Percentiles rank a stretch among this genome's conserved stretches.
Evolutionary conservation across 2,329 filamentous ascomycete species (phyloP).

Genomic region (Mycosphaerella arachidis): DNA sequence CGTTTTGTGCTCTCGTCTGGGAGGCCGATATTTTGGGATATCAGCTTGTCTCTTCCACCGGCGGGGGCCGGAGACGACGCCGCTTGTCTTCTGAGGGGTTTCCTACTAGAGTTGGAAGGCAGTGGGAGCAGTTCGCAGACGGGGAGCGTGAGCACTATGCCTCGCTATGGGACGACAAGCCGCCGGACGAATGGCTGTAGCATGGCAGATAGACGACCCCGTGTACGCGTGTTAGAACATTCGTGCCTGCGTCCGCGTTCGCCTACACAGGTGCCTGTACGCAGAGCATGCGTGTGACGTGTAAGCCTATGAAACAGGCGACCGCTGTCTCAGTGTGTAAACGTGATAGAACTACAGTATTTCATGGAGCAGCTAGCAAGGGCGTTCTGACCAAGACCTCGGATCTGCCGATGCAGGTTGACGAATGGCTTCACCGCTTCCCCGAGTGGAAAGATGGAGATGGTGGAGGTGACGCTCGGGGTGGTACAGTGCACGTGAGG

Average conservation of each 20-base stretch:
- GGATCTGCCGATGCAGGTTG: slow-evolving; percentile 3
- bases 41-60: slow-evolving; percentile 21
- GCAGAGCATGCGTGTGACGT: too few relatives aligned
- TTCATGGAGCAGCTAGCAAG: not conserved
- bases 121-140: slow-evolving; percentile 12
- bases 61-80: not conserved
- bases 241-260: too few relatives aligned
- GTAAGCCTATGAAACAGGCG: not conserved
- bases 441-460: not conserved
- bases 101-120: not conserved
- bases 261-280: too few relatives aligned
- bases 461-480: not conserved
- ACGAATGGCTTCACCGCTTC: not conserved
- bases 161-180: slow-evolving; percentile 8
- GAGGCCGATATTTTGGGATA: slow-evolving; percentile 39
- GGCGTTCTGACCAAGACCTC: not conserved
- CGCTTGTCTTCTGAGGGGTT: not conserved
- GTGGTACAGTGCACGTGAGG: not conserved
- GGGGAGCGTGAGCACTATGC: slow-evolving; percentile 17
- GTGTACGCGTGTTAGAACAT: too few relatives aligned
- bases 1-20: slow-evolving; percentile 35
- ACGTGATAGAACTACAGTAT: not conserved
- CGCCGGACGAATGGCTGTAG: not conserved
- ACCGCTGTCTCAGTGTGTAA: not conserved
- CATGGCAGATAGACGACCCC: not conserved